Percentiles rank a stretch among this genome's conserved stretches.
Conservation (phyloP, 371 early-diverging fungal genomes). For the Saksenaea oblongispora region DNA sequence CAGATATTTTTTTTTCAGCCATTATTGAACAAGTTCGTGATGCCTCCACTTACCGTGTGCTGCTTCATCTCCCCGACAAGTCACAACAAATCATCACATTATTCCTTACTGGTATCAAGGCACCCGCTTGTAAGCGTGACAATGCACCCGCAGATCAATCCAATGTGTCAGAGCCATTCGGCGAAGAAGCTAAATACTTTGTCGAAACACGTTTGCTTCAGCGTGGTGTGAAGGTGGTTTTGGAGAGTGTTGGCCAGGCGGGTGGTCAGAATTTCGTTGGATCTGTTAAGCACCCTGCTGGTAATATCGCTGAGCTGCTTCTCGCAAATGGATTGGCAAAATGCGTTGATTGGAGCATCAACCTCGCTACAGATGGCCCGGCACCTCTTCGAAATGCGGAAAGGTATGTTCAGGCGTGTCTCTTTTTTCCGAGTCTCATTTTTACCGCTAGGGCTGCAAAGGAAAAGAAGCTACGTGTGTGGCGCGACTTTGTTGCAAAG, state of each 20-base stretch:
- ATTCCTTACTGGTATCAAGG: constrained; percentile 85
- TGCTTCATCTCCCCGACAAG: constrained; percentile 63
- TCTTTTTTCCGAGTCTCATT: not conserved
- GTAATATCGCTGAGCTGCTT: constrained; percentile 91
- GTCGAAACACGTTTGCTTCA: constrained; percentile 90
- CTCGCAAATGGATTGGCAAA: constrained; percentile 84
- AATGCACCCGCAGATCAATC: constrained; percentile 44
- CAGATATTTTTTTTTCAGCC: constrained; percentile 40
- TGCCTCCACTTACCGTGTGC: constrained; percentile 84
- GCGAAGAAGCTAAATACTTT: constrained; percentile 92
- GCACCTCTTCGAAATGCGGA: constrained; percentile 80
- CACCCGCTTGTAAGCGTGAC: constrained; percentile 81
- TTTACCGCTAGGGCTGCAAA: constrained; percentile 52
- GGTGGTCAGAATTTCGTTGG: constrained; percentile 75
- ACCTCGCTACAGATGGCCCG: constrained; percentile 77
- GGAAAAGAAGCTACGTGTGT: constrained; percentile 77
- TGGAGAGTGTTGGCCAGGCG: constrained; percentile 71
- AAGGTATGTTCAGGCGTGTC: constrained; percentile 20
- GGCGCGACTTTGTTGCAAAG: constrained; percentile 66
- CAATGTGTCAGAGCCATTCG: constrained; percentile 85
- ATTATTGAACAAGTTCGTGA: constrained; percentile 94
- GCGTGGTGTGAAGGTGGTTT: constrained; percentile 82
- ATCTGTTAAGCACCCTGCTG: constrained; percentile 79
- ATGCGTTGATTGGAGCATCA: constrained; percentile 87
- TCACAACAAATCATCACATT: constrained; percentile 75